phyloP scores from a whole-genome alignment of 106 monocot genomes.

The Apostasia shenzhenica region DNA sequence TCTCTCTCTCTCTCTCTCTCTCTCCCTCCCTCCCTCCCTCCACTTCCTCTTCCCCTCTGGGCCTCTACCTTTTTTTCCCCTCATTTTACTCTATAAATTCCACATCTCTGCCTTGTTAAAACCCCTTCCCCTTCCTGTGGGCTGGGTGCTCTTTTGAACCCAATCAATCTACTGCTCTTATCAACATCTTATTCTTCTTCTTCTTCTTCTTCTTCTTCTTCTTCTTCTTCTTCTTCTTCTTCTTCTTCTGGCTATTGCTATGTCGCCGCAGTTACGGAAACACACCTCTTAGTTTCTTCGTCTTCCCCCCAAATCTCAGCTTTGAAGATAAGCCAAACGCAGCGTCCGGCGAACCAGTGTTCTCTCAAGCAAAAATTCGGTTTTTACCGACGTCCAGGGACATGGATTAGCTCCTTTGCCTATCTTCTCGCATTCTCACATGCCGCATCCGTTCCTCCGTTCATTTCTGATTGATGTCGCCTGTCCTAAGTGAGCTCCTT shows the following conservation, averaged over 20 bases:
- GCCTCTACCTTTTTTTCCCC: neutral
- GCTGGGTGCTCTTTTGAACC: neutral
- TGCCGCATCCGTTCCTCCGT: constrained; percentile 27
- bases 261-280: no score
- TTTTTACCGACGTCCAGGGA: neutral
- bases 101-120: constrained; percentile 1
- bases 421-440: constrained; percentile 14
- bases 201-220: neutral
- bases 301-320: neutral
- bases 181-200: neutral
- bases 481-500: constrained; percentile 55
- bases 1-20: neutral
- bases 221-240: neutral
- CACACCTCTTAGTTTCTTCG: neutral
- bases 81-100: constrained; percentile 28
- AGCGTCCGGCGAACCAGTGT: neutral
- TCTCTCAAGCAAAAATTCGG: constrained; percentile 7
- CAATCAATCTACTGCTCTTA: neutral
- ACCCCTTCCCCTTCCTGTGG: constrained; percentile 14
- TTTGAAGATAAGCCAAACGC: constrained; percentile 8
- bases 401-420: neutral
- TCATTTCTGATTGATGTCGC: constrained; percentile 51
- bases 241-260: neutral
- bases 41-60: neutral
- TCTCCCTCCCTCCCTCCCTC: neutral